phyloP scores from a whole-genome alignment of 2,329 filamentous ascomycete genomes.

The Phaeophleospora eucalypticola region DNA sequence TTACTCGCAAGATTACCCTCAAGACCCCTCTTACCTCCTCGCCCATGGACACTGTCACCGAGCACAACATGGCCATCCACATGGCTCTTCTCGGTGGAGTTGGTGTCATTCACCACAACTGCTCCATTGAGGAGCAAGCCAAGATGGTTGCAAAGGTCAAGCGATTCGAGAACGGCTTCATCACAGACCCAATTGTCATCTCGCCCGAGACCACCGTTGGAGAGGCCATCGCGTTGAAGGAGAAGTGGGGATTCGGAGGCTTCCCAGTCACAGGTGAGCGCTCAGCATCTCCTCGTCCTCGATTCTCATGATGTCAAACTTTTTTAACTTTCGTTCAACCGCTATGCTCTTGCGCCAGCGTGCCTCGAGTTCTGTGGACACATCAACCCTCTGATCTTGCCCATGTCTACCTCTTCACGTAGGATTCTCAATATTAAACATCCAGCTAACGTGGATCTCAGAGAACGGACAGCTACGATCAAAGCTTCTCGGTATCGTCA shows the following conservation, averaged over 20 bases:
- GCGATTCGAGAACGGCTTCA: slow-evolving; percentile 99
- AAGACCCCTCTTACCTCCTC: slow-evolving; percentile 97
- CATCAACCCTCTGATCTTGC: slow-evolving; percentile 27
- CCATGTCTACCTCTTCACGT: background rate
- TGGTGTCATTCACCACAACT: slow-evolving; percentile 99
- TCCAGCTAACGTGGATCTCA: slow-evolving; percentile 45
- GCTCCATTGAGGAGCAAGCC: slow-evolving; percentile 92
- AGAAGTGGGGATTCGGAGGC: slow-evolving; percentile 97
- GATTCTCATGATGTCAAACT: slow-evolving; percentile 68
- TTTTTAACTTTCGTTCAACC: slow-evolving; percentile 99
- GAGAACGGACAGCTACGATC: slow-evolving; percentile 90
- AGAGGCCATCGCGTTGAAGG: slow-evolving; percentile 87
- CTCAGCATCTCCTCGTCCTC: slow-evolving; percentile 18
- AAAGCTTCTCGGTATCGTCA: slow-evolving; percentile 95
- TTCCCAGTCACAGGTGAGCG: slow-evolving; percentile 95
- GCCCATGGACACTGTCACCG: slow-evolving; percentile 99
- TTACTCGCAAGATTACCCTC: slow-evolving; percentile 92
- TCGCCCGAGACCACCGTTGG: slow-evolving; percentile 80
- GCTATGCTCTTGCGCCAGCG: slow-evolving; percentile 59
- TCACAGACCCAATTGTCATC: slow-evolving; percentile 90
- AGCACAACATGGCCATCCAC: slow-evolving; percentile 99
- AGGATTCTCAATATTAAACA: background rate
- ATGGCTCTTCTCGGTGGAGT: slow-evolving; percentile 85
- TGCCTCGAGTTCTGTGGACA: slow-evolving; percentile 34
- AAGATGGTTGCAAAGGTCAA: slow-evolving; percentile 99